Evolutionary conservation across 345 rosid genomes (phyloP).

Genomic region (Pugionium cornutum): DNA sequence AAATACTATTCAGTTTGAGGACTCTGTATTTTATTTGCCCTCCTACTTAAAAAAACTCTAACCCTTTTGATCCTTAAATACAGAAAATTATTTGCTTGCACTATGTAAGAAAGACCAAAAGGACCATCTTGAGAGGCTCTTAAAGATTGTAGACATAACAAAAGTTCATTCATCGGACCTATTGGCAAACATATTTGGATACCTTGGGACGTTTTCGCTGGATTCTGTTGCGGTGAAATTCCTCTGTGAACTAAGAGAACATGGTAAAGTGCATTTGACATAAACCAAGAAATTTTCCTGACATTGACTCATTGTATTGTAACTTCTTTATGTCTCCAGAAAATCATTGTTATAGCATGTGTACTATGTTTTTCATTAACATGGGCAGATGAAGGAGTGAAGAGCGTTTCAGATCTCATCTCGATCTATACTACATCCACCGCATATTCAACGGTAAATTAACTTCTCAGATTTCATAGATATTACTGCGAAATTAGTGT

Average conservation of each 20-base stretch:
- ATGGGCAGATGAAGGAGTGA: conserved; percentile 51
- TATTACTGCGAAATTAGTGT: conserved; percentile 49
- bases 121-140: conserved; percentile 53
- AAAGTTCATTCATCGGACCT: conserved; percentile 51
- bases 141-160: conserved; percentile 62
- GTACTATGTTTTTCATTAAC: conserved; percentile 23
- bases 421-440: conserved; percentile 53
- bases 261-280: conserved; percentile 46
- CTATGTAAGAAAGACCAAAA: conserved; percentile 64
- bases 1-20: neutral
- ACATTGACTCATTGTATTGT: conserved; percentile 5
- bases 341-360: conserved; percentile 2
- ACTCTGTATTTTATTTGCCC: neutral
- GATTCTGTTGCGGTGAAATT: conserved; percentile 58
- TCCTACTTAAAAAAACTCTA: neutral
- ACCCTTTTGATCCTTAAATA: neutral
- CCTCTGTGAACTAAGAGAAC: conserved; percentile 48
- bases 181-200: conserved; percentile 52
- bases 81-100: conserved; percentile 78
- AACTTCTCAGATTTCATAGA: conserved; percentile 47
- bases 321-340: conserved; percentile 6
- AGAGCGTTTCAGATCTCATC: conserved; percentile 59
- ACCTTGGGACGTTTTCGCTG: conserved; percentile 60
- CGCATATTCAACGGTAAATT: conserved; percentile 75
- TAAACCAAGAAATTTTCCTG: neutral